Conservation (phyloP, 1,284 basidiomycete species). For the Tylopilus microsporus region DNA sequence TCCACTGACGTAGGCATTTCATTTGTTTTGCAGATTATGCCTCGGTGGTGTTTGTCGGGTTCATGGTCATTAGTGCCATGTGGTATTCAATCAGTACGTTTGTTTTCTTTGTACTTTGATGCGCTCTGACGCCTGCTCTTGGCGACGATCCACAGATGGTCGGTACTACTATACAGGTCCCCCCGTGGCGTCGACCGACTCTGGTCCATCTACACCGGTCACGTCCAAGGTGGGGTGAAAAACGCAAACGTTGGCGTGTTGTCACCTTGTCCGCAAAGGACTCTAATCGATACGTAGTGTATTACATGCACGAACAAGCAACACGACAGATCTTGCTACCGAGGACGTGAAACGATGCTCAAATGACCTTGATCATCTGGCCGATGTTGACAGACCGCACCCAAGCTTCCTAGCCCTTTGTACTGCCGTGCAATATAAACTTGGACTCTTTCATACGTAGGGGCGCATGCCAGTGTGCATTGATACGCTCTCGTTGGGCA, state of each 20-base stretch:
- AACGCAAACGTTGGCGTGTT: too few species aligned
- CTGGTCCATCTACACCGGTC: background rate
- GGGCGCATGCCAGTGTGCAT: too few species aligned
- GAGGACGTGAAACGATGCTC: constrained; percentile 16
- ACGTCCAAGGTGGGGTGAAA: constrained; percentile 15
- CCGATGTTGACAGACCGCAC: constrained; percentile 78
- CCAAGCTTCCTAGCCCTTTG: constrained; percentile 65
- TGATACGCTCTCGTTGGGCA: too few species aligned
- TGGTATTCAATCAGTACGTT: constrained; percentile 54
- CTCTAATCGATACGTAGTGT: background rate
- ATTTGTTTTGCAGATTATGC: constrained; percentile 44
- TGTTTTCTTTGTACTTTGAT: background rate
- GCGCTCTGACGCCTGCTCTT: background rate
- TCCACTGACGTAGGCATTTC: background rate
- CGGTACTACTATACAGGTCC: constrained; percentile 40
- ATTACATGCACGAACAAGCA: background rate
- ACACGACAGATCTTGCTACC: background rate
- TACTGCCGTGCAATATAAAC: constrained; percentile 67
- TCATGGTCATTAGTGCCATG: constrained; percentile 46
- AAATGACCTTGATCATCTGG: constrained; percentile 72
- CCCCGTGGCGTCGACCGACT: constrained; percentile 23
- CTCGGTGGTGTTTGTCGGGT: constrained; percentile 59
- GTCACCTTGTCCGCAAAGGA: background rate
- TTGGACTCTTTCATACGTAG: constrained; percentile 48
- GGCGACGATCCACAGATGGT: constrained; percentile 30